Conservation (phyloP, 176 grass and related monocot genomes). For the Echinochloa phyllopogon region DNA sequence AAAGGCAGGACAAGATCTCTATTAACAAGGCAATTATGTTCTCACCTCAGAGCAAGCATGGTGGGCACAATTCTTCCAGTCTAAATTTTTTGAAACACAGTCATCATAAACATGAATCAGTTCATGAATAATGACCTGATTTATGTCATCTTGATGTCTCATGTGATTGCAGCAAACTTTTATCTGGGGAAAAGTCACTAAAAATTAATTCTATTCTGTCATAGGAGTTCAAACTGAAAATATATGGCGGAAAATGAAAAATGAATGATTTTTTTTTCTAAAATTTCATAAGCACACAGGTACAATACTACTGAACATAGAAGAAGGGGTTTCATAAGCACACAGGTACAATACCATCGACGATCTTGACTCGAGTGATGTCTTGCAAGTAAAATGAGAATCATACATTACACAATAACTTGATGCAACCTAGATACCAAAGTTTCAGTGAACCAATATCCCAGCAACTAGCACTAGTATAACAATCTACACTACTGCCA, state of each 20-base stretch:
- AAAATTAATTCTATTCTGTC: slow-evolving; percentile 19
- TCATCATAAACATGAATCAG: slow-evolving; percentile 97
- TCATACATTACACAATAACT: neutral
- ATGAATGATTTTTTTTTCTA: neutral
- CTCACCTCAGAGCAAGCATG: slow-evolving; percentile 97
- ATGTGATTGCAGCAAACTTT: slow-evolving; percentile 81
- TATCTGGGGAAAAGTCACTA: slow-evolving; percentile 58
- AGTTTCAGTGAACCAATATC: neutral
- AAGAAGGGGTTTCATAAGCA: neutral
- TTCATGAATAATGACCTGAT: slow-evolving; percentile 81
- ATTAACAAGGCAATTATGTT: slow-evolving; percentile 24
- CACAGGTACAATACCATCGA: neutral
- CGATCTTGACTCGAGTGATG: neutral
- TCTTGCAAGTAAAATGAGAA: slow-evolving; percentile 12
- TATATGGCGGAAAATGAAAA: neutral
- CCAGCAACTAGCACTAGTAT: neutral
- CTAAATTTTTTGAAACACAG: slow-evolving; percentile 77
- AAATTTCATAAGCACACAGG: neutral
- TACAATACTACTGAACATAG: neutral
- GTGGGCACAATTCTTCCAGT: slow-evolving; percentile 91
- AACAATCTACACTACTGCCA: slow-evolving; percentile 9
- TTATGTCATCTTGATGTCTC: slow-evolving; percentile 70
- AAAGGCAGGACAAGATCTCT: neutral
- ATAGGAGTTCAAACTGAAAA: slow-evolving; percentile 4
- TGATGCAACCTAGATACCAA: neutral